Percentiles rank a stretch among this genome's conserved stretches.
phyloP scores from a whole-genome alignment of 768 basidiomycete genomes.

The Leccinum disarticulatum region DNA sequence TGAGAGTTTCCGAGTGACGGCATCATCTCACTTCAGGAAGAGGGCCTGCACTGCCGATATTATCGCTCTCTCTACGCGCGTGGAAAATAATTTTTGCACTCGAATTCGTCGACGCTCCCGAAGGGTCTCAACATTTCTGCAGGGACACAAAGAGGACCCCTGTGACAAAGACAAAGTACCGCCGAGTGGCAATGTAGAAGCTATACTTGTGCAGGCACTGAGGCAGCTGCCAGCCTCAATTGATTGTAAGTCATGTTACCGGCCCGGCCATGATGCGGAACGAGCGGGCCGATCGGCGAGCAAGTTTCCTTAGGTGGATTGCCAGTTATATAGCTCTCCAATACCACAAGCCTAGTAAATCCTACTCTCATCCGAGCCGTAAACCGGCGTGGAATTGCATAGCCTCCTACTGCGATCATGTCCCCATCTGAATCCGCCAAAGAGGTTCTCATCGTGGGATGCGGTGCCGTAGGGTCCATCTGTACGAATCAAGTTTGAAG shows the following conservation, averaged over 20 bases:
- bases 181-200: too few species aligned
- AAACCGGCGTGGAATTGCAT: too few species aligned
- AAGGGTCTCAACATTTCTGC: too few species aligned
- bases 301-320: background rate
- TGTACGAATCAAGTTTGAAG: slow-evolving; percentile 37
- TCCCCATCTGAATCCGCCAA: slow-evolving; percentile 32
- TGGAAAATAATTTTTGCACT: too few species aligned
- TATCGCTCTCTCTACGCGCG: background rate
- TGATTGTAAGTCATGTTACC: background rate
- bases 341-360: background rate
- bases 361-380: too few species aligned
- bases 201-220: too few species aligned
- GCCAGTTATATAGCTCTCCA: background rate
- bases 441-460: slow-evolving; percentile 60
- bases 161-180: too few species aligned
- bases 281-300: background rate
- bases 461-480: slow-evolving; percentile 64
- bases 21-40: too few species aligned
- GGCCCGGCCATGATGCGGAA: background rate
- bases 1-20: too few species aligned
- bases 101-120: too few species aligned
- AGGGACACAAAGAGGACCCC: too few species aligned
- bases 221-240: too few species aligned
- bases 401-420: slow-evolving; percentile 2
- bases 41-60: background rate